Evolutionary conservation across 495 filamentous ascomycete genomes (phyloP).

Genomic region (Neurospora pannonica): DNA sequence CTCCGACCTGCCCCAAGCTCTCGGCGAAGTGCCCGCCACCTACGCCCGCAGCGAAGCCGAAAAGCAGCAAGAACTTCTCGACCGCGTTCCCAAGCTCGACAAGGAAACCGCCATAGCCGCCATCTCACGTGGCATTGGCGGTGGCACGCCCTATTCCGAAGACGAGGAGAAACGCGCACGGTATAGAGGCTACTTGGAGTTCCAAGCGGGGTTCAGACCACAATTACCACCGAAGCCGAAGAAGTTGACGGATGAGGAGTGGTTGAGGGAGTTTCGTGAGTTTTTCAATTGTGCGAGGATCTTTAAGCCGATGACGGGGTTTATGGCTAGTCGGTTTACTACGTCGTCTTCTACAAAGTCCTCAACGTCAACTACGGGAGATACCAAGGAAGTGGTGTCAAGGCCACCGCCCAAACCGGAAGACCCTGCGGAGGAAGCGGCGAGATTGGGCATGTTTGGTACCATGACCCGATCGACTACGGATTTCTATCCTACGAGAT

Average conservation of each 20-base stretch:
- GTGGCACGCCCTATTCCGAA: conserved; percentile 80
- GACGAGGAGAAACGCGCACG: conserved; percentile 66
- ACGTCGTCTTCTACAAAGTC: conserved; percentile 13
- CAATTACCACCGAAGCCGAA: conserved; percentile 45
- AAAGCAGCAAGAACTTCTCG: conserved; percentile 48
- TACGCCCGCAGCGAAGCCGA: conserved; percentile 51
- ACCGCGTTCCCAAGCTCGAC: conserved; percentile 60
- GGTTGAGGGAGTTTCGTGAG: conserved; percentile 72
- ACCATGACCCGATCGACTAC: conserved; percentile 63
- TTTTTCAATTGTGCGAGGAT: conserved; percentile 84
- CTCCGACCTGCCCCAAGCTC: conserved; percentile 63
- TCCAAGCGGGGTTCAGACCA: conserved; percentile 56
- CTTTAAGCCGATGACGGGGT: conserved; percentile 82
- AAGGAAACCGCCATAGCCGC: conserved; percentile 65
- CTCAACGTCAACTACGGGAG: conserved; percentile 33
- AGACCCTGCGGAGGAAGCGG: conserved; percentile 78
- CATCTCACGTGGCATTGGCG: conserved; percentile 59
- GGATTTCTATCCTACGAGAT: conserved; percentile 71
- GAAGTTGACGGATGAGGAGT: conserved; percentile 55
- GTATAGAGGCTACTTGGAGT: conserved; percentile 73
- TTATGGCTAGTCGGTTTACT: conserved; percentile 90
- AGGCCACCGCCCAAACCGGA: conserved; percentile 53
- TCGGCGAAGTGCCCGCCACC: conserved; percentile 64
- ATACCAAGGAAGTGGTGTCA: conserved; percentile 37
- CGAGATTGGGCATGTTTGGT: conserved; percentile 89